phyloP scores from a whole-genome alignment of 2,329 filamentous ascomycete genomes.

The Boeremia lycopersici region DNA sequence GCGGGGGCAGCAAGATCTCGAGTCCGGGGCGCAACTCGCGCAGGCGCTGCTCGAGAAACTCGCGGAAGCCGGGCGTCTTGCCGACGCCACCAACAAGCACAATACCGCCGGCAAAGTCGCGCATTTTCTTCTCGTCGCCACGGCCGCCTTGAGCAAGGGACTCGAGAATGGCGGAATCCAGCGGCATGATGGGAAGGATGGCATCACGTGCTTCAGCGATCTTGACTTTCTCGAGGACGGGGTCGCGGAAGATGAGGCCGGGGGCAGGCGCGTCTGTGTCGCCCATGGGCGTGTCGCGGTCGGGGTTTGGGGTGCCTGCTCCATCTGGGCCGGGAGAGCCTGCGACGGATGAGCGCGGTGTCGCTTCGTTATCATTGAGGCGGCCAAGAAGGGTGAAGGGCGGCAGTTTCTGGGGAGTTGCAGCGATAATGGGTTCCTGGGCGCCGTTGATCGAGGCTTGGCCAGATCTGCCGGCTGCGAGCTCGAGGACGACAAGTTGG shows the following conservation, averaged over 20 bases:
- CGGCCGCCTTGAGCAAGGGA: slow-evolving; percentile 86
- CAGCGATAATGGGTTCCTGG: slow-evolving; percentile 56
- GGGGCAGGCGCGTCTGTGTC: slow-evolving; percentile 33
- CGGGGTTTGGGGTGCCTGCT: slow-evolving; percentile 71
- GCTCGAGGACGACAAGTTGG: slow-evolving; percentile 70
- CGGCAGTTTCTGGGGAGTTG: slow-evolving; percentile 60
- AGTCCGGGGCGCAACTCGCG: slow-evolving; percentile 67
- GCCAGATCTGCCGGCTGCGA: slow-evolving; percentile 51
- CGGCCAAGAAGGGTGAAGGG: slow-evolving; percentile 73
- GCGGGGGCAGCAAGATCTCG: slow-evolving; percentile 67
- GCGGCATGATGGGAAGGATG: slow-evolving; percentile 79
- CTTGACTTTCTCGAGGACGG: slow-evolving; percentile 56
- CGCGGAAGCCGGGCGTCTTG: slow-evolving; percentile 70
- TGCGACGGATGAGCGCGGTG: slow-evolving; percentile 83
- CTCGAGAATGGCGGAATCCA: slow-evolving; percentile 88
- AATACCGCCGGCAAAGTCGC: slow-evolving; percentile 69
- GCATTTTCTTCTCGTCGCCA: slow-evolving; percentile 89
- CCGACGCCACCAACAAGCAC: slow-evolving; percentile 48
- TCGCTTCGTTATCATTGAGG: slow-evolving; percentile 71
- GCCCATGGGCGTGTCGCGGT: slow-evolving; percentile 54
- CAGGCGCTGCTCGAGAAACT: slow-evolving; percentile 82
- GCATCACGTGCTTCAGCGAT: slow-evolving; percentile 73
- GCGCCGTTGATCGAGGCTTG: slow-evolving; percentile 38
- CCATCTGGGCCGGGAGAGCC: slow-evolving; percentile 87
- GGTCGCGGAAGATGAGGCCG: slow-evolving; percentile 48